Base-by-base conservation (phyloP, 2,329 filamentous ascomycete genomes). In the Aureobasidium musti region DNA sequence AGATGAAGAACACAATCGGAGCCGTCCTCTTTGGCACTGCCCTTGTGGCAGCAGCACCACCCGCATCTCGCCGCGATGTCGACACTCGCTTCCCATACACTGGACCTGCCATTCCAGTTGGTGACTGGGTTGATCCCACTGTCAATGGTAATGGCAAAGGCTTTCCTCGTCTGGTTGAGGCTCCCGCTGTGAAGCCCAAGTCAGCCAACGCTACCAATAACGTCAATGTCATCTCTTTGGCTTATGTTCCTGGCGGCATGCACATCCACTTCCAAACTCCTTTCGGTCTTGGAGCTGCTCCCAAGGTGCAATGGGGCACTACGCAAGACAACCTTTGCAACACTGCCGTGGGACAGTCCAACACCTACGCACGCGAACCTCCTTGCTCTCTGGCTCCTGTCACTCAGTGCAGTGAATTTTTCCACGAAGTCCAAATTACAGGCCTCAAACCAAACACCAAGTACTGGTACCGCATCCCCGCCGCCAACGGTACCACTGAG, bases 181-280 rank as follows among this genome's bases (percentile, higher is more conserved):
- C 79, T 45, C 82, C 82, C 11, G 82, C 82, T 3, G 82, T 84
- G 21, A 79, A 76, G 69, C 82, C 82, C 4, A 74, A 73, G 30
- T 74, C 72, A 7, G 68, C 69, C 11, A 79, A 81, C 54, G 79
- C 82, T 7, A 80, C 75, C 47, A 84, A 84, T 75, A 84, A 84
- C 63, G 72, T 84, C 72, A 84, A 84, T 68, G 82, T 84, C 43
- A 82, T 84, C 66, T 79, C 79, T 5, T 69, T 82, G 66, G 76
- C 82, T 0, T 84, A 83, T 67, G 68, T 83, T 2, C 81, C 81
- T 0, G 72, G 76, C 59, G 82, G 82, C 39, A 80, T 84, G 71
- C 82, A 82, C 71, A 78, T 84, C 65, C 82, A 84, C 73, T 84
- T 79, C 71, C 82, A 84, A 74, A 84, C 82, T 0, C 81, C 82